These are phyloP conservation scores for Hypoxylon lienhwacheense DNA, from an alignment of 495 filamentous ascomycete species.

Conservation along the genomic window DNA sequence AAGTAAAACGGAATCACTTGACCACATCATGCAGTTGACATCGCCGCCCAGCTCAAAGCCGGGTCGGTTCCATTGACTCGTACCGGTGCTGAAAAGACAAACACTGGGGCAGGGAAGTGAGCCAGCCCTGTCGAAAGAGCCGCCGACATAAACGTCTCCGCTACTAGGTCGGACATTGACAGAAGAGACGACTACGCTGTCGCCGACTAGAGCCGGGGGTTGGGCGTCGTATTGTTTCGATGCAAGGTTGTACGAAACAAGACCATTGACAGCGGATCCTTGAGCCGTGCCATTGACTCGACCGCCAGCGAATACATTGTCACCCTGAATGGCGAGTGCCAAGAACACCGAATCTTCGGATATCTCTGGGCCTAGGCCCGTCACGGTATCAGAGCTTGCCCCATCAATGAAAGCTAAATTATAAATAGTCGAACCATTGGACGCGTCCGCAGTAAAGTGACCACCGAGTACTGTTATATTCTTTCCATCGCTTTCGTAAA, in stretches of 20 bases:
- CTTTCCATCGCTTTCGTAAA: constrained; percentile 65
- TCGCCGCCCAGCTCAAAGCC: constrained; percentile 68
- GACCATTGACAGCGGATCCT: constrained; percentile 65
- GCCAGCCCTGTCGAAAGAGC: constrained; percentile 79
- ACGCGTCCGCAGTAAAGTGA: constrained; percentile 73
- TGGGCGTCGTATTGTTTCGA: constrained; percentile 63
- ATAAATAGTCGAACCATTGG: constrained; percentile 68
- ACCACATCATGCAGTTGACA: constrained; percentile 75
- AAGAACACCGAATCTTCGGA: constrained; percentile 73
- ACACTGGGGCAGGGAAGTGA: constrained; percentile 77
- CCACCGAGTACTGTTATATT: constrained; percentile 90
- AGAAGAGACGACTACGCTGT: constrained; percentile 70
- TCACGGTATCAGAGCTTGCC: constrained; percentile 60
- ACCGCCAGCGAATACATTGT: constrained; percentile 81
- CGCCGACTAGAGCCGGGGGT: constrained; percentile 69
- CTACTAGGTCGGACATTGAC: constrained; percentile 68
- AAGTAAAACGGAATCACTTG: constrained; percentile 65
- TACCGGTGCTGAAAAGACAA: constrained; percentile 70
- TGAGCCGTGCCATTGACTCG: constrained; percentile 70
- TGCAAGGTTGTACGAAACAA: constrained; percentile 76
- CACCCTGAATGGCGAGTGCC: constrained; percentile 65
- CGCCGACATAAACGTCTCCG: constrained; percentile 79
- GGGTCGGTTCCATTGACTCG: constrained; percentile 75
- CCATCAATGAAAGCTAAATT: constrained; percentile 76
- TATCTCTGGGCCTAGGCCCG: constrained; percentile 68